Evolutionary conservation across 495 filamentous ascomycete genomes (phyloP).

Genomic region (Talaromyces proteolyticus): DNA sequence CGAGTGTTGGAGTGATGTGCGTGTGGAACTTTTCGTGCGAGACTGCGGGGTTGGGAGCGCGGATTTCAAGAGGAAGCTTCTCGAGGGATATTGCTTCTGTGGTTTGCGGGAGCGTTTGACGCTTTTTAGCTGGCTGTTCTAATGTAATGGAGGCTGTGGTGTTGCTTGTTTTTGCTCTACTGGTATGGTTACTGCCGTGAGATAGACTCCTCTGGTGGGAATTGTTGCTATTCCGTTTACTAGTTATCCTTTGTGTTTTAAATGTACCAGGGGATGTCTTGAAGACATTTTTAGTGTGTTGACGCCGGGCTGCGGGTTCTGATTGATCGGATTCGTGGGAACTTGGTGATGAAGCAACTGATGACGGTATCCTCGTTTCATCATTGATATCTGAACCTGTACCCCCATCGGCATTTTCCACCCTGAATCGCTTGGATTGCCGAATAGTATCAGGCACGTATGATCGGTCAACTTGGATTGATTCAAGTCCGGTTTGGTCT

Average conservation of each 20-base stretch:
- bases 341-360: slow-evolving; percentile 4
- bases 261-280: slow-evolving; percentile 1
- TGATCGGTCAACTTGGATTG: slow-evolving; percentile 4
- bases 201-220: not conserved
- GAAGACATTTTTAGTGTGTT: slow-evolving; percentile 1
- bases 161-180: not conserved
- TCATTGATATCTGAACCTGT: not conserved
- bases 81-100: not conserved
- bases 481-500: not conserved
- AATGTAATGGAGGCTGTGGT: not conserved
- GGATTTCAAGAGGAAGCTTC: slow-evolving; percentile 29
- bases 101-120: not conserved
- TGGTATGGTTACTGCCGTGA: not conserved
- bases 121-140: not conserved
- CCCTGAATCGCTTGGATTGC: not conserved
- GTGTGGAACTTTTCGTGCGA: slow-evolving; percentile 32
- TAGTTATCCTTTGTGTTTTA: not conserved
- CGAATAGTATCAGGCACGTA: slow-evolving; percentile 1
- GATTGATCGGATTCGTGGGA: slow-evolving; percentile 9
- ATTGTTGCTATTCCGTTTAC: not conserved
- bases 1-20: slow-evolving; percentile 51
- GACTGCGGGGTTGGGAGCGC: slow-evolving; percentile 37
- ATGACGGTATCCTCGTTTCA: slow-evolving; percentile 6
- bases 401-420: not conserved
- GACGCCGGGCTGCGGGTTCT: slow-evolving; percentile 17